phyloP scores from a whole-genome alignment of 148 eudicot species.

The Heliamphora exappendiculata region DNA sequence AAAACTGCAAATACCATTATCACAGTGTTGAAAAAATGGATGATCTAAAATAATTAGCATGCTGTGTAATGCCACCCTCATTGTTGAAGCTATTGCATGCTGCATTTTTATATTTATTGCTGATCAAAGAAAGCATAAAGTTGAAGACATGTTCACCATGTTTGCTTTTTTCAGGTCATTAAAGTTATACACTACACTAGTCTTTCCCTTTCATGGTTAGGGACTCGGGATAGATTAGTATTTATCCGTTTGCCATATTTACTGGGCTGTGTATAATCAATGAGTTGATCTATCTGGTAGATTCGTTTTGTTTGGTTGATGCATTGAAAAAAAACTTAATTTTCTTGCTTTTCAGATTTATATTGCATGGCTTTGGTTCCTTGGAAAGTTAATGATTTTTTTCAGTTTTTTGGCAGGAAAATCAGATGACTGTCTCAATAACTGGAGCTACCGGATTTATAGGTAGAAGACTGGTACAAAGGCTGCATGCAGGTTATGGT shows the following conservation, averaged over 20 bases:
- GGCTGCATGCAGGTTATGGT: constrained; percentile 58
- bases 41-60: not conserved
- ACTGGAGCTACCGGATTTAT: constrained; percentile 98
- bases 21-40: not conserved
- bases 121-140: not conserved
- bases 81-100: not conserved
- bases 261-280: not conserved
- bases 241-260: not conserved
- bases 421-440: constrained; percentile 77
- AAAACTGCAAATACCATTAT: not conserved
- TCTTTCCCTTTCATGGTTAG: not conserved
- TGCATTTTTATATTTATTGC: not conserved
- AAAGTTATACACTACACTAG: not conserved
- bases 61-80: not conserved
- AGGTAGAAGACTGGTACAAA: constrained; percentile 79
- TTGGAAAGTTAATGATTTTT: not conserved
- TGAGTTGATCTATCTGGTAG: not conserved
- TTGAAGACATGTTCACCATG: not conserved
- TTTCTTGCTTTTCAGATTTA: not conserved
- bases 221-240: not conserved
- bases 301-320: not conserved
- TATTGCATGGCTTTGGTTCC: not conserved
- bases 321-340: not conserved
- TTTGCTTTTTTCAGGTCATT: not conserved
- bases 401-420: constrained; percentile 26